These are phyloP conservation scores for Chaetomium sp. DNA, from an alignment of 2,329 filamentous ascomycete species.

Conservation along the genomic window DNA sequence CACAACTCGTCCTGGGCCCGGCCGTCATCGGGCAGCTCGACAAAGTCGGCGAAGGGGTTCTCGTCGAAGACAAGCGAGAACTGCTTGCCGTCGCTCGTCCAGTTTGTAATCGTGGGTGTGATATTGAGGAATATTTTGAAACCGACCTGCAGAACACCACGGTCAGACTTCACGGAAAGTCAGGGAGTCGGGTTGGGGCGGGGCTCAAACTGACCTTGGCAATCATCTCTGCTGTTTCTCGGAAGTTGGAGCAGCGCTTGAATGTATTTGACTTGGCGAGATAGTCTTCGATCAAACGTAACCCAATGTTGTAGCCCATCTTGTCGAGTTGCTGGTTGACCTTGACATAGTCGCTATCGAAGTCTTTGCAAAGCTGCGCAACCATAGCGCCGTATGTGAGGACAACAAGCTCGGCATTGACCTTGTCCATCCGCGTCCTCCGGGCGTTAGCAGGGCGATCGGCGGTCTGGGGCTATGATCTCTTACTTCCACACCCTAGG, in stretches of 20 bases:
- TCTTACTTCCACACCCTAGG: constrained; percentile 83
- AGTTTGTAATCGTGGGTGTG: constrained; percentile 89
- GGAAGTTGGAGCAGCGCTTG: constrained; percentile 87
- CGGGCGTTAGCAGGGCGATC: constrained; percentile 37
- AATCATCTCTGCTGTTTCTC: constrained; percentile 96
- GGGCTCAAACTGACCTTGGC: constrained; percentile 66
- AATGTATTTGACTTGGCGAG: constrained; percentile 90
- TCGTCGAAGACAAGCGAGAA: constrained; percentile 97
- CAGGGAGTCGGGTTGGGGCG: not conserved
- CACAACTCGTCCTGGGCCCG: constrained; percentile 94
- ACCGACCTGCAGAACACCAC: constrained; percentile 65
- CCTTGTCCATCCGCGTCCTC: constrained; percentile 94
- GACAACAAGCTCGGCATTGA: constrained; percentile 96
- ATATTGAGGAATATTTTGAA: constrained; percentile 99
- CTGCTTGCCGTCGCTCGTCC: constrained; percentile 93
- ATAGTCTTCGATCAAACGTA: constrained; percentile 96
- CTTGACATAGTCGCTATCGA: constrained; percentile 88
- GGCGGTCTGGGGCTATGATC: not conserved
- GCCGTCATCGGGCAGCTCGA: constrained; percentile 94
- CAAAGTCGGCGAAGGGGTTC: constrained; percentile 95
- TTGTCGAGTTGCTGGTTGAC: constrained; percentile 98
- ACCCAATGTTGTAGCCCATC: constrained; percentile 98
- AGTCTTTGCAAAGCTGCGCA: constrained; percentile 93
- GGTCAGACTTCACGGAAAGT: not conserved
- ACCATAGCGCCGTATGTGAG: constrained; percentile 98